Evolutionary conservation across 2,329 filamentous ascomycete species (phyloP), one percentile per base, ranked within the genome.

Genomic region (Nigrospora sphaerica): DNA sequence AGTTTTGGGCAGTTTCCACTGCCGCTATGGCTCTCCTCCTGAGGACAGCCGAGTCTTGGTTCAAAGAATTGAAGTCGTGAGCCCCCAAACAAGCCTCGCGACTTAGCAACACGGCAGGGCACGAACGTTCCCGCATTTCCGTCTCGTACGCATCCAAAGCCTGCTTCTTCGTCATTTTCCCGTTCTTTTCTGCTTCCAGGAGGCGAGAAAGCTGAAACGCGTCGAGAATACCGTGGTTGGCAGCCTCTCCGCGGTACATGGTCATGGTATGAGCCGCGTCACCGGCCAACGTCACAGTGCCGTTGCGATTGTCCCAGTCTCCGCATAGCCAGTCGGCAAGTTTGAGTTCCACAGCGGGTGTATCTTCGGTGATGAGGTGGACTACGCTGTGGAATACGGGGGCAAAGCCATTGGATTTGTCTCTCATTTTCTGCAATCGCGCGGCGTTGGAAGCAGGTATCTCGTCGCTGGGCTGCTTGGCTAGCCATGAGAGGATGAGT

Each of bases 191-290:
- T 9, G 39, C 32, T 16, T 11, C 19, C 9, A 42, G 17, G 28
- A 32, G 28, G 7, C n/a, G 14, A 2, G n/a, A 16, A 9, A 42
- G 39, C 1, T 18, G 28, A n/a, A 18, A 42, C 2, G 66, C 66
- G 42, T 70, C 66, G n/a, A 67, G 55, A 12, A 70, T 65, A 14
- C 65, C 66, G 46, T 70, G 66, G 45, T 69, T 70, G 9, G 58
- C 62, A 1, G 60, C 67, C 44, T 70, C 66, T 23, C 67, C 67
- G 14, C 67, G 61, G 44, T 63, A 77, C 74, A 78, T 77, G 31
- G 74, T 77, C 76, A 80, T 80, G n/a, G 75, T 71, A 57, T 80
- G 76, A 0, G 75, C 75, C 2, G 75, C 70, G 54, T 80, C 77
- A 4, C 77, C 77, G 4, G 71, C 63, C 1, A 80, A 57, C 2